Base-by-base conservation (phyloP, 2,329 filamentous ascomycete genomes). In the Neodidymelliopsis sp. region DNA sequence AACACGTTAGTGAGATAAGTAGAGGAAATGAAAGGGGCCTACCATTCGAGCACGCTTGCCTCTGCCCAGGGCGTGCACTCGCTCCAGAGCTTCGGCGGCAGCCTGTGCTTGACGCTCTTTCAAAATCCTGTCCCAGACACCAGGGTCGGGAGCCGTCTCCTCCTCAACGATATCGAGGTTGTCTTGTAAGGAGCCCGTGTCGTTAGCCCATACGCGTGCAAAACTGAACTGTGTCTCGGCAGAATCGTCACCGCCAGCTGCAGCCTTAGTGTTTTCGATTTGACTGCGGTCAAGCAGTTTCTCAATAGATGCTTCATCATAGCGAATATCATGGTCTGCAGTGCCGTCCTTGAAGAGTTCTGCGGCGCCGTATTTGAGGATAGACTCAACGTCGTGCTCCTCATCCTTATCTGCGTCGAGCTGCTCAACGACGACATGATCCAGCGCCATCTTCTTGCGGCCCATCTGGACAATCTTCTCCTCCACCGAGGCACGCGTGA, bases 381-480 rank as follows among this genome's bases (percentile, higher is more conserved):
- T 92, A 0, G 89, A 90, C 62, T 96, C 91, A 4, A 97, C 75
- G 65, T 97, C 91, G 51, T 88, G 81, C 6, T 86, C 85, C 7
- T 84, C 85, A 27, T 93, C 84, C 34, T 94, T 88, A n/a, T 92
- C 87, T 2, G 85, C 84, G 48, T 92, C 90, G 84, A 99, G 91
- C 42, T 85, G 87, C 69, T 97, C 92, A 51, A 99, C 97, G 15
- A 99, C 82, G 1, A 94, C 89, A 71, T 97, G 92, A 63, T 99
- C 94, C 0, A 99, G 82, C 0, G 91, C 91, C 85, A 99, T 91
- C 76, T 99, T 99, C 74, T 90, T 95, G 62, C 91, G 88, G 5
- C 94, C 94, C 60, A 96, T 91, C 70, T 97, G 90, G 79, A 97
- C 89, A 44, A 99, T 97, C 67, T 93, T 92, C 74, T 99, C 94